These are phyloP conservation scores for Echinosophora koreensis DNA, from an alignment of 306 rosid genomes.

Conservation along the genomic window DNA sequence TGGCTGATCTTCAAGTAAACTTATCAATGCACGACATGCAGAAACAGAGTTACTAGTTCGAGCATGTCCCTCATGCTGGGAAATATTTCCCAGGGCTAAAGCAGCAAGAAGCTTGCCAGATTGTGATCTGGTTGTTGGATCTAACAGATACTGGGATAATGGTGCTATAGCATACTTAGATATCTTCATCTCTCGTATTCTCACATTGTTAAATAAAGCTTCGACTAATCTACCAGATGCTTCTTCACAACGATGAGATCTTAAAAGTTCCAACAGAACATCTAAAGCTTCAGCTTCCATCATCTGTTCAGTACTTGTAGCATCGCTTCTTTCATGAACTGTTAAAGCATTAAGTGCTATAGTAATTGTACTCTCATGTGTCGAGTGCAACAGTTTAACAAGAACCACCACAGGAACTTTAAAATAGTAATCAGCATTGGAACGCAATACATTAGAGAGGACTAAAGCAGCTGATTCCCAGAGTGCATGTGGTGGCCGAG, in stretches of 20 bases:
- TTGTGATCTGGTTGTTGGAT: slow-evolving; percentile 87
- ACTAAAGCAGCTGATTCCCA: slow-evolving; percentile 98
- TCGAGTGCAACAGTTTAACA: slow-evolving; percentile 90
- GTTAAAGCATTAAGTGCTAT: slow-evolving; percentile 80
- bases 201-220: slow-evolving; percentile 86
- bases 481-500: slow-evolving; percentile 87
- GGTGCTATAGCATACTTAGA: slow-evolving; percentile 94
- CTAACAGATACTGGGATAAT: slow-evolving; percentile 88
- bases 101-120: slow-evolving; percentile 94
- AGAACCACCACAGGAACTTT: slow-evolving; percentile 96
- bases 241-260: slow-evolving; percentile 97
- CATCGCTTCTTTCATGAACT: slow-evolving; percentile 80
- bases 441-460: slow-evolving; percentile 82
- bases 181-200: slow-evolving; percentile 90
- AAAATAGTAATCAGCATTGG: slow-evolving; percentile 82
- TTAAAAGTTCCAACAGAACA: slow-evolving; percentile 81
- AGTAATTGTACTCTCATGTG: slow-evolving; percentile 74
- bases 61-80: slow-evolving; percentile 90
- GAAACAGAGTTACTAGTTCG: slow-evolving; percentile 87
- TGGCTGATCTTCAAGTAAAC: slow-evolving; percentile 94
- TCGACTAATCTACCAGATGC: slow-evolving; percentile 87
- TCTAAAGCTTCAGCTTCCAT: slow-evolving; percentile 91
- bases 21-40: slow-evolving; percentile 93
- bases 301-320: slow-evolving; percentile 89
- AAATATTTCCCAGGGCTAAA: slow-evolving; percentile 90